Base-by-base conservation (phyloP, 2,329 filamentous ascomycete species). In the Fusarium sp. region DNA sequence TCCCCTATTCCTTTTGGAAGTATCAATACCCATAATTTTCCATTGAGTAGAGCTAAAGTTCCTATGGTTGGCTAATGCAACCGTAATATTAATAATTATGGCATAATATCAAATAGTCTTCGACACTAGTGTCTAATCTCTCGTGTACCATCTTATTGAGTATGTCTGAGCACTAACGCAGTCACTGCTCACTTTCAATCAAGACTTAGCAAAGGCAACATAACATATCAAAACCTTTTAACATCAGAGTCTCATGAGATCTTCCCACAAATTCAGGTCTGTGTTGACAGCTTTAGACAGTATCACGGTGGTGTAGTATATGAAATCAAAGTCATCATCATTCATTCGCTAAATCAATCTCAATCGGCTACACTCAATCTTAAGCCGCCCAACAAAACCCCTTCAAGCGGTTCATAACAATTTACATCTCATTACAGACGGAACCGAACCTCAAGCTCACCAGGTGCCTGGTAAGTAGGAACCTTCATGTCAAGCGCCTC, bases 401-500 rank as follows among this genome's bases (percentile, higher is more conserved):
- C 20, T n/a, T 20, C 20, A 21, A 13, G 38, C 41, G 16, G 26
- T 13, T 20, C 29, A 33, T 28, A 18, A 33, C 54, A 42, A 23
- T 35, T 3, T 53, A 3, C 9, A 31, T 37, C 11, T 26, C 44
- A 29, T 77, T 76, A 85, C 37, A 85, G 74, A 47, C 84, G 83
- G 66, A 74, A 78, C 3, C 75, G 69, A 21, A 84, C 75, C 6
- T 72, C 68, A 10, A 79, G 50, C 70, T 87, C 85, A 8, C 84
- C 84, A 0, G 85, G 88, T 1, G 85, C 88, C 63, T 90, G 79
- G 75, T 91, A 91, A 12, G 82, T 84, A 2, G 89, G 89, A 6
- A 91, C 91, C 80, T 89, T 91, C 92, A 95, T 95, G 41, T 93
- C 89, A 66, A 95, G 82, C 12, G 89, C 91, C 29, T 84, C 83